A percentile compares a stretch with the other conserved stretches of the same genome.
phyloP scores from a whole-genome alignment of 2,329 filamentous ascomycete species.

The Penicillium sp. region DNA sequence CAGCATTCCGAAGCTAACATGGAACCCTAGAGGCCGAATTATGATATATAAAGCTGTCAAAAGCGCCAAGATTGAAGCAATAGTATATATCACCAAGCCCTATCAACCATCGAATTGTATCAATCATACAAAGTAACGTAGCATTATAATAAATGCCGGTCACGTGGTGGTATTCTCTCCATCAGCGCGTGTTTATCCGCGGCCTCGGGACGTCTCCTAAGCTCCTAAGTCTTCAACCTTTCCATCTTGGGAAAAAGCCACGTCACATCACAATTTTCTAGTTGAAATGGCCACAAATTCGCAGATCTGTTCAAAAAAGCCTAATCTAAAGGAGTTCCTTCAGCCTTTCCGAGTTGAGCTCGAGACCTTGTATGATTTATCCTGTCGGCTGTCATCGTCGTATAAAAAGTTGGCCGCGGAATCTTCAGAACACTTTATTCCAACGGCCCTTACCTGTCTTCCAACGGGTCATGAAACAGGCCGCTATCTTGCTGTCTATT shows the following conservation, averaged over 20 bases:
- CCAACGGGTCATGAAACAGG: constrained; percentile 52
- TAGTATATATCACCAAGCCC: not conserved
- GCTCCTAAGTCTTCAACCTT: not conserved
- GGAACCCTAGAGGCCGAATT: not conserved
- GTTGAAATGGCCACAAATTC: not conserved
- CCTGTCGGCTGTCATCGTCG: constrained; percentile 36
- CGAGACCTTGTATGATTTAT: constrained; percentile 34
- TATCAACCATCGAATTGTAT: not conserved
- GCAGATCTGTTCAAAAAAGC: not conserved
- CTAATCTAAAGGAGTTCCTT: constrained; percentile 26
- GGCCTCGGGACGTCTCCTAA: not conserved
- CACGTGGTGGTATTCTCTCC: constrained; percentile 7
- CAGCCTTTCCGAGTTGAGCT: constrained; percentile 31
- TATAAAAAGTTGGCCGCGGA: constrained; percentile 38
- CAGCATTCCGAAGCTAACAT: not conserved
- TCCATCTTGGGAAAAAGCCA: not conserved
- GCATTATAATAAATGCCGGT: not conserved
- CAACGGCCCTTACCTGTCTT: constrained; percentile 41
- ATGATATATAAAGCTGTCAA: not conserved
- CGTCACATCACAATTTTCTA: not conserved
- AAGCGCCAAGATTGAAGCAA: not conserved
- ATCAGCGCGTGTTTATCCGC: not conserved
- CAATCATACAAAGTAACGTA: not conserved
- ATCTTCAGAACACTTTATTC: constrained; percentile 44
- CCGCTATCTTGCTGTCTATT: constrained; percentile 53